A percentile compares a stretch with the other conserved stretches of the same genome.
These are phyloP conservation scores for Talaromyces proteolyticus DNA, from an alignment of 495 filamentous ascomycete genomes.

Conservation along the genomic window DNA sequence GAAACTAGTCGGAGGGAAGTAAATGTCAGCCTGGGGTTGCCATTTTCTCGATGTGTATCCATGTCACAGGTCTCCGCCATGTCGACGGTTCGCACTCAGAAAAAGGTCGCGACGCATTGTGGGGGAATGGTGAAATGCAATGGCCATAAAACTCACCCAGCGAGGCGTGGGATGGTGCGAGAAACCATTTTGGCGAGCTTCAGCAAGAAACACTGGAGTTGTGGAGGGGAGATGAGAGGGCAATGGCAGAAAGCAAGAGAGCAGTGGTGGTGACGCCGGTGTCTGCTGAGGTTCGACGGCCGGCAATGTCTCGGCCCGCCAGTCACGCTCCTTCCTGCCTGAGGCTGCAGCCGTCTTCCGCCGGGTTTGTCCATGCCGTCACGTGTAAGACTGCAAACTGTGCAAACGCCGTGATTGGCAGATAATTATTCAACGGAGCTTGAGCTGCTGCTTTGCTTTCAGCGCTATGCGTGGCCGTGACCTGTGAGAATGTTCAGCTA, in stretches of 20 bases:
- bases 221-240: constrained; percentile 16
- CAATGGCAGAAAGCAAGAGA: constrained; percentile 16
- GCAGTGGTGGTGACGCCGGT: constrained; percentile 9
- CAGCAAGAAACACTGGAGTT: constrained; percentile 19
- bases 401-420: constrained; percentile 7
- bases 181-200: constrained; percentile 36
- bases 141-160: constrained; percentile 29
- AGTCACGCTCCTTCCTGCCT: neutral
- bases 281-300: constrained; percentile 5
- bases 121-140: neutral
- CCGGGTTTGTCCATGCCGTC: neutral
- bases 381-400: constrained; percentile 2
- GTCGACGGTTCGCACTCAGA: neutral
- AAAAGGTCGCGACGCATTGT: constrained; percentile 2
- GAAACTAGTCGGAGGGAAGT: constrained; percentile 37
- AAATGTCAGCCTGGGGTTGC: neutral
- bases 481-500: too few relatives aligned
- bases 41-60: too few relatives aligned
- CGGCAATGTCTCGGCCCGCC: constrained; percentile 6
- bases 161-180: constrained; percentile 41
- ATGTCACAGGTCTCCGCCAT: neutral
- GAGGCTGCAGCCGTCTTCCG: neutral
- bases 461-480: too few relatives aligned
- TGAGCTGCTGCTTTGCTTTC: too few relatives aligned
- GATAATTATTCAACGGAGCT: neutral